Base-by-base conservation (phyloP, 257 asterid species). In the Mentha longifolia region DNA sequence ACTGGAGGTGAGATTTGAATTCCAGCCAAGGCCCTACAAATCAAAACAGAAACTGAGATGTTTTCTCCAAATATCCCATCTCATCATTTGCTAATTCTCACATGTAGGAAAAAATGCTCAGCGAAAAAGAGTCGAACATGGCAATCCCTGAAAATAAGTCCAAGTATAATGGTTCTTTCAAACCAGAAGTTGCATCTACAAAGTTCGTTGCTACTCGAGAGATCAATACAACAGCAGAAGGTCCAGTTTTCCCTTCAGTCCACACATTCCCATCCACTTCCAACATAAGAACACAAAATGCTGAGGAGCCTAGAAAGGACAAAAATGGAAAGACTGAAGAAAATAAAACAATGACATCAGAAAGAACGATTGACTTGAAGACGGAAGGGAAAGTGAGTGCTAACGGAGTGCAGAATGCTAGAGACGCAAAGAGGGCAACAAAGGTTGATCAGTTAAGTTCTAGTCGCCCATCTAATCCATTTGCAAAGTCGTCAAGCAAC, bases 391-490 rank as follows among this genome's bases (percentile, higher is more conserved):
- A 35, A 17, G 51, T n/a, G 71, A 75, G 77, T 43, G 74, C 51
- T 39, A 61, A 49, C 65, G 65, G 77, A 71, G 69, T 17, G 9
- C 54, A 74, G 59, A 70, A 61, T 63, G 59, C 35, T 20, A 81
- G 58, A 77, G 85, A 84, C 59, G 52, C 59, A 16, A 85, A 75
- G 67, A 85, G 74, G 72, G 69, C 37, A 1, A 5, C 47, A 56
- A 77, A 62, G 62, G 71, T 30, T 31, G 76, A 76, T 25, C 78
- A 70, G 77, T 65, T 30, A 30, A 66, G 57, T 50, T 14, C 43
- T 49, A 69, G 67, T 74, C 91, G 95, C 28, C 97, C 97, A 16
- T 79, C 88, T 14, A 94, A 94, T 76, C 98, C 98, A 14, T 95
- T 92, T 14, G 96, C 94, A 1, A 91, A 89, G 82, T 49, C 89